Base-by-base conservation (phyloP, 140 eudicot species). In the Anethum foeniculum region DNA sequence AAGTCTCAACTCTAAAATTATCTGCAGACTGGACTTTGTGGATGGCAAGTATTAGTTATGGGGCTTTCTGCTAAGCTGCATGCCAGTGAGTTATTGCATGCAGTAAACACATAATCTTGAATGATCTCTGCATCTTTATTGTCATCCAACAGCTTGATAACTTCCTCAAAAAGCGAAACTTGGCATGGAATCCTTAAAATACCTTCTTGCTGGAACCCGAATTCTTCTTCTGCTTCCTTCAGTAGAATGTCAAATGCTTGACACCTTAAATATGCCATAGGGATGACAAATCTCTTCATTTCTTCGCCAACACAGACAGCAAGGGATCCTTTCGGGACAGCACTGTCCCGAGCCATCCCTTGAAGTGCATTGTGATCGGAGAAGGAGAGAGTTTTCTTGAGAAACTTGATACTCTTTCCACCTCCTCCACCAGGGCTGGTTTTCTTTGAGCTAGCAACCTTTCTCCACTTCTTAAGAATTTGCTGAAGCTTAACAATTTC, bases 401-500 rank as follows among this genome's bases (percentile, higher is more conserved):
- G 88, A 67, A 95, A 90, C 89, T 92, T 92, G 7, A 90, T 89
- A 83, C 91, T 86, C 81, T 82, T 90, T 15, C 81, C 82, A 19
- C 73, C 72, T 68, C 51, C 46, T 7, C 78, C 80, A 62, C 69
- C 69, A 62, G 69, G 69, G 78, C 74, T 80, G 23, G 28, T 78
- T 43, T 54, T 79, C 27, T 69, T 28, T 7, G 87, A 52, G 56
- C 34, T 75, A 7, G 97, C 96, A 18, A 85, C 71, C 73, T 95
- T 92, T 86, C 90, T 95, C 99, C 99, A 95, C 34, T 91, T 95
- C 86, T 92, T 95, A 56, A 92, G 93, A 82, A 95, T 86, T 44
- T 89, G 99, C 72, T 92, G 99, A 52, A 95, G 97, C 87, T 96
- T 88, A 27, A 95, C 99, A 78, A 95, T 93, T 62, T 95, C 97